Base-by-base conservation (phyloP, 192 early-diverging fungal species). In the Backusella macrospora region DNA sequence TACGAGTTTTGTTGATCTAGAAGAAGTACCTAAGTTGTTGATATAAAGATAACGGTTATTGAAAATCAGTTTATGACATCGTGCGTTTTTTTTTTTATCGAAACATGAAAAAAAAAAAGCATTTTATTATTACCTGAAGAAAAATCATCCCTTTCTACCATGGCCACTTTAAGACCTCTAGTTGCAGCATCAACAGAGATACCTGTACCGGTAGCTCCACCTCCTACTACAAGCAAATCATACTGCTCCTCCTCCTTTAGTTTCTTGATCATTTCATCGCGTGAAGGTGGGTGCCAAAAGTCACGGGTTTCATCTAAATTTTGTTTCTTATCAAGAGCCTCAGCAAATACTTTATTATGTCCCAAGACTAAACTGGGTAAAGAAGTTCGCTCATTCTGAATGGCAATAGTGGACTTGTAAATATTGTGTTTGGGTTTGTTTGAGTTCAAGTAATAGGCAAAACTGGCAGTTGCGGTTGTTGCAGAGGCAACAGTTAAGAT, bases 61-160 rank as follows among this genome's bases (percentile, higher is more conserved):
- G 23, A 47, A 73, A 16, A 37, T 26, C 6, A 48, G 38, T 26
- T 10, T 39, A 18, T 42, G 18, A 43, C 29, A 34, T 34, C n/a
- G n/a, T n/a, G n/a, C n/a, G n/a, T 34, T 34, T 34, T 34, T 34
- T 34, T 34, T 34, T 34, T 34, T 69, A 4, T 9, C 48, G 4
- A 14, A 46, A 6, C 44, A n/a, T n/a, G n/a, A 46, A 18, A 38
- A 9, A 15, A 37, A 10, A 34, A 34, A 34, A 16, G 62, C 6
- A 15, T 43, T 34, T 38, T 46, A 18, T 39, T 42, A 12, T 18
- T 82, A 92, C 90, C 92, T 16, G 92, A 87, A 12, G 95, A 86
- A 89, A 96, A 99, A 80, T 99, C 97, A 77, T 99, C 96, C 59
- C 95, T 85, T 82, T 99, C 97, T 7, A 99, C 96, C 77, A 99